These are phyloP conservation scores for Thielaviopsis euricoi DNA, from an alignment of 2,329 filamentous ascomycete genomes.

Conservation along the genomic window DNA sequence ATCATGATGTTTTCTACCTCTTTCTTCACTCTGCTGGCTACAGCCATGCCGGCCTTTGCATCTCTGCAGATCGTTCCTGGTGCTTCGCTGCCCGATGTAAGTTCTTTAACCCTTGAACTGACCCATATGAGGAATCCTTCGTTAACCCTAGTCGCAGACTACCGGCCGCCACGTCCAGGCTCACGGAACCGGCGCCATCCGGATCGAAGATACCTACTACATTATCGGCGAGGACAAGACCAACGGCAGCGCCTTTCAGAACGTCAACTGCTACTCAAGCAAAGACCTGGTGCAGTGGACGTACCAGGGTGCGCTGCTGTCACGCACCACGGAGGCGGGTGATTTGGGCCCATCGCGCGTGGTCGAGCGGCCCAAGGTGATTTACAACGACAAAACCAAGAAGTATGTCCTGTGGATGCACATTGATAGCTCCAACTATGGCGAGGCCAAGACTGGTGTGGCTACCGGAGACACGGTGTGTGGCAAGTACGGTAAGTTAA, in stretches of 20 bases:
- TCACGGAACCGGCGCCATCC: slow-evolving; percentile 47
- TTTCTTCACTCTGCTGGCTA: not conserved
- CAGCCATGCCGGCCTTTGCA: slow-evolving; percentile 11
- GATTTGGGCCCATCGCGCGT: slow-evolving; percentile 46
- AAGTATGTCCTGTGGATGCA: slow-evolving; percentile 57
- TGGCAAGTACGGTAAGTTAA: slow-evolving; percentile 32
- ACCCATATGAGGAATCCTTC: not conserved
- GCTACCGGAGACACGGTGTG: slow-evolving; percentile 43
- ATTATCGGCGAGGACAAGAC: slow-evolving; percentile 56
- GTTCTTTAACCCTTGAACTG: slow-evolving; percentile 8
- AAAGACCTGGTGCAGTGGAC: slow-evolving; percentile 47
- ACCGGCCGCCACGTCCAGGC: slow-evolving; percentile 45
- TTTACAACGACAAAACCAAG: slow-evolving; percentile 46
- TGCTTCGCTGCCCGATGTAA: slow-evolving; percentile 29
- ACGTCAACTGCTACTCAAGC: slow-evolving; percentile 52
- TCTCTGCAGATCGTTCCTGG: slow-evolving; percentile 26
- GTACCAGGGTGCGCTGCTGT: slow-evolving; percentile 41
- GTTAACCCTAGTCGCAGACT: slow-evolving; percentile 16
- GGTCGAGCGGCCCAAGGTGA: slow-evolving; percentile 51
- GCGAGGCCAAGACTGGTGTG: slow-evolving; percentile 47
- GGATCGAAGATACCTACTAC: slow-evolving; percentile 43
- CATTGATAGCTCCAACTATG: slow-evolving; percentile 44
- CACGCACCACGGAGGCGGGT: slow-evolving; percentile 28
- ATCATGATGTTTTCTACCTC: slow-evolving; percentile 1
- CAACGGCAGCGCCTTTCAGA: slow-evolving; percentile 41